Evolutionary conservation across 352 stramenopile genomes (phyloP).

Genomic region (Phytophthora fragariae): DNA sequence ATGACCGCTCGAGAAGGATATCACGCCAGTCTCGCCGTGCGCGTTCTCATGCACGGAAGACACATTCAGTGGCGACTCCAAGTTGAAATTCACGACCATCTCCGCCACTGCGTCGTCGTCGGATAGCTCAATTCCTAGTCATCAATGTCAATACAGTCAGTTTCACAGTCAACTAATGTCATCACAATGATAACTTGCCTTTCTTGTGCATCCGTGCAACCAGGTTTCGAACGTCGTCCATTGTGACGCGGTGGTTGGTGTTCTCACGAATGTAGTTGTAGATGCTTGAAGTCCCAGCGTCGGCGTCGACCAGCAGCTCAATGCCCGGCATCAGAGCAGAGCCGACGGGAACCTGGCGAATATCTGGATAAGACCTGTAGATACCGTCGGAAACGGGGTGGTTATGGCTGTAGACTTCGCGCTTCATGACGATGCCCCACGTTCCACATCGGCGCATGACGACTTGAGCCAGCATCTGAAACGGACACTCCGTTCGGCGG

Average conservation of each 20-base stretch:
- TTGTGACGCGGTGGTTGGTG: too few species aligned
- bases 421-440: constrained; percentile 7
- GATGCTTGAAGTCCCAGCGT: too few species aligned
- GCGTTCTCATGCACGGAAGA: constrained; percentile 9
- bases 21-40: constrained; percentile 14
- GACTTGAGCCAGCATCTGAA: constrained; percentile 25
- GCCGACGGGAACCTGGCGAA: too few species aligned
- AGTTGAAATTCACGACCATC: constrained; percentile 18
- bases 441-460: background rate
- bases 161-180: too few species aligned
- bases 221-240: too few species aligned
- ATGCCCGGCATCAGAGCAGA: too few species aligned
- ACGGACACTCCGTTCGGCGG: background rate
- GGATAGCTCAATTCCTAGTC: background rate
- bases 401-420: background rate
- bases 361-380: too few species aligned
- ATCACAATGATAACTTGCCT: too few species aligned
- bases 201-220: too few species aligned
- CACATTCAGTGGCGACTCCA: constrained; percentile 2
- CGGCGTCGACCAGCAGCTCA: too few species aligned
- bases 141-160: background rate
- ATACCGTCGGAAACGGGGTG: too few species aligned
- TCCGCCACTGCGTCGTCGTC: constrained; percentile 15
- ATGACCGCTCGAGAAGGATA: constrained; percentile 3
- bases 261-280: too few species aligned